These are phyloP conservation scores for Lactuca sativa DNA, from an alignment of 129 eudicot species.

Conservation along the genomic window DNA sequence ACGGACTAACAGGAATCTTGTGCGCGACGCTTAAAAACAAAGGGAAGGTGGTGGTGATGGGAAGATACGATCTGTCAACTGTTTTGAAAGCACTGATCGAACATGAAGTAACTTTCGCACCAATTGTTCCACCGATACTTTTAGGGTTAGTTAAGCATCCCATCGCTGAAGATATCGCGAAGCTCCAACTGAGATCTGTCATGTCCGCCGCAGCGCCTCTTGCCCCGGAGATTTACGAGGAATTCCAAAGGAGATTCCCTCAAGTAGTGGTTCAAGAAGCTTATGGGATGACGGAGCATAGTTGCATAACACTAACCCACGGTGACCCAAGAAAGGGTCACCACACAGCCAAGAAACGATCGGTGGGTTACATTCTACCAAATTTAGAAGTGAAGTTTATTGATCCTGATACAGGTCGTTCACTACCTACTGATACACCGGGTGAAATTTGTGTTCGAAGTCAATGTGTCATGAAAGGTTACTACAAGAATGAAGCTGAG, in stretches of 20 bases:
- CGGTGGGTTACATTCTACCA: constrained; percentile 81
- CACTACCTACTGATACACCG: constrained; percentile 74
- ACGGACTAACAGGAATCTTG: constrained; percentile 81
- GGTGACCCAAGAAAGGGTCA: constrained; percentile 65
- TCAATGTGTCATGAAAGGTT: constrained; percentile 98
- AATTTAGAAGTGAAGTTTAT: constrained; percentile 86
- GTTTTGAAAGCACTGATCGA: constrained; percentile 64
- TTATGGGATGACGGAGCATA: constrained; percentile 97
- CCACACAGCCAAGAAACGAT: constrained; percentile 68
- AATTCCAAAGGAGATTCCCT: constrained; percentile 79
- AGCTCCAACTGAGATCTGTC: constrained; percentile 64
- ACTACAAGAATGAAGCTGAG: constrained; percentile 81
- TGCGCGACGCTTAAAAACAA: constrained; percentile 81
- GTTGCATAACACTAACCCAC: constrained; percentile 88
- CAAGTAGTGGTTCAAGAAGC: constrained; percentile 92
- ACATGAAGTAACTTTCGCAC: constrained; percentile 77
- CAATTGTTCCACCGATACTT: constrained; percentile 86
- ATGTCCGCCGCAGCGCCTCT: constrained; percentile 98
- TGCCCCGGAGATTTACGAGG: constrained; percentile 75
- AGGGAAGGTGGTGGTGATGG: constrained; percentile 90
- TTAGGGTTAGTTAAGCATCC: constrained; percentile 79
- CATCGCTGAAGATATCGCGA: constrained; percentile 64
- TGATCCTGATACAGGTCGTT: constrained; percentile 69
- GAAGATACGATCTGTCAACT: constrained; percentile 59
- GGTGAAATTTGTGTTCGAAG: constrained; percentile 97